A percentile compares a stretch with the other conserved stretches of the same genome.
Conservation (phyloP, 1,139 yeast species). For the Taphrina sp. region DNA sequence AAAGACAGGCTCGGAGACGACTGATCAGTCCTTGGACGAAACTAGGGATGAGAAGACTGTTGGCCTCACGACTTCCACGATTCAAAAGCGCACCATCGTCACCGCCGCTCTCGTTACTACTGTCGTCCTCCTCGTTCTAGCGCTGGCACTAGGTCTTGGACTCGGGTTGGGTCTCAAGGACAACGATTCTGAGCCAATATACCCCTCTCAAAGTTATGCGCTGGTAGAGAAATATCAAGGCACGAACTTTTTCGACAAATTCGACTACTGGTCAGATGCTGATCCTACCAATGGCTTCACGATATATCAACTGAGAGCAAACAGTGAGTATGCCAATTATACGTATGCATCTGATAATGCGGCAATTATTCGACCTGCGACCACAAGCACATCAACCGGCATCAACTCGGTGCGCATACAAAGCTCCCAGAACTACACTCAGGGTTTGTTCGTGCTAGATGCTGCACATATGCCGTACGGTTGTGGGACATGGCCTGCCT, state of each 20-base stretch:
- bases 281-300: conserved; percentile 35
- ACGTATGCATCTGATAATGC: conserved; percentile 29
- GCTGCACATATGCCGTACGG: conserved; percentile 34
- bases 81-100: too few relatives aligned
- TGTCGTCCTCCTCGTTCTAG: conserved; percentile 9
- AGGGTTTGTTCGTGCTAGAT: conserved; percentile 32
- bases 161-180: conserved; percentile 8
- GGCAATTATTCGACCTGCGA: conserved; percentile 20
- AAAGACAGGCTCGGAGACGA: too few relatives aligned
- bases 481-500: conserved; percentile 37
- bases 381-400: conserved; percentile 21
- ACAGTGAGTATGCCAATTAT: conserved; percentile 15
- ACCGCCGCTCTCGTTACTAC: conserved; percentile 2
- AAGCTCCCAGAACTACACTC: conserved; percentile 19
- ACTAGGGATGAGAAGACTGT: too few relatives aligned
- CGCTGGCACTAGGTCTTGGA: conserved; percentile 14
- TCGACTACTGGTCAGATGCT: conserved; percentile 21
- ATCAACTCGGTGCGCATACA: conserved; percentile 25
- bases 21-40: too few relatives aligned
- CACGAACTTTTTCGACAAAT: conserved; percentile 28
- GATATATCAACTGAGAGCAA: conserved; percentile 17
- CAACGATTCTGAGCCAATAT: neutral
- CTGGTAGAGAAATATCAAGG: conserved; percentile 24
- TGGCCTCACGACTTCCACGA: too few relatives aligned
- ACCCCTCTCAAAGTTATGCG: conserved; percentile 13